Base-by-base conservation (phyloP, 1,284 basidiomycete genomes). In the Sanghuangporus weigelae region DNA sequence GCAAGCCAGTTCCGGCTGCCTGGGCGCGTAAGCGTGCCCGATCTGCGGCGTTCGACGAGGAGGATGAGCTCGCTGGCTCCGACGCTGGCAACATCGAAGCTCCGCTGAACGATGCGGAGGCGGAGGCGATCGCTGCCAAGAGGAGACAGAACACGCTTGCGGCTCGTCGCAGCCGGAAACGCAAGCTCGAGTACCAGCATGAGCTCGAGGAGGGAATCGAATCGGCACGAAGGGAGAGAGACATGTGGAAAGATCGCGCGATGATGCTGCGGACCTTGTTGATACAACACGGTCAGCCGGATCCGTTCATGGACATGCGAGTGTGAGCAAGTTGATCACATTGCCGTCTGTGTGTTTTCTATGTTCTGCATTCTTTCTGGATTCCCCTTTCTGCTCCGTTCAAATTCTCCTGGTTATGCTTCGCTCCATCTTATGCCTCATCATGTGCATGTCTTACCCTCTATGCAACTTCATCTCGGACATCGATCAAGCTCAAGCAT, bases 141-240 rank as follows among this genome's bases (percentile, higher is more conserved):
- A 82, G 91, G 50, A 80, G 87, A 2, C 86, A 90, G 73, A 93
- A 93, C 73, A 93, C 91, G 1, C 73, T 93, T 12, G 92, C 91
- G 0, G 91, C 91, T 46, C 80, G 91, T 7, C 82, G 88, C 61
- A 86, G 83, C 68, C 79, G 91, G 7, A 85, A 86, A 81, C 81
- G 92, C 49, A 93, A 93, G 80, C 76, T 90, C 31, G 84, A 89
- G 77, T 82, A 90, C 68, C 82, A 89, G 70, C 79, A 81, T 65
- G 77, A 81, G 69, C 74, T 93, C 59, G 85, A 91, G 78, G 73
- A 77, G 10, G 73, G 71, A 42, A 71, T 86, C 38, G 81, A 83
- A 50, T 73, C 69, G 46, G 73, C 83, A 71, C 78, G 77, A 69
- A 71, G 72, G 67, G 80, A 86, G 70, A 75, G 77, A 70, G 82